These are phyloP conservation scores for Alnus glutinosa DNA, from an alignment of 306 rosid genomes.

Conservation along the genomic window DNA sequence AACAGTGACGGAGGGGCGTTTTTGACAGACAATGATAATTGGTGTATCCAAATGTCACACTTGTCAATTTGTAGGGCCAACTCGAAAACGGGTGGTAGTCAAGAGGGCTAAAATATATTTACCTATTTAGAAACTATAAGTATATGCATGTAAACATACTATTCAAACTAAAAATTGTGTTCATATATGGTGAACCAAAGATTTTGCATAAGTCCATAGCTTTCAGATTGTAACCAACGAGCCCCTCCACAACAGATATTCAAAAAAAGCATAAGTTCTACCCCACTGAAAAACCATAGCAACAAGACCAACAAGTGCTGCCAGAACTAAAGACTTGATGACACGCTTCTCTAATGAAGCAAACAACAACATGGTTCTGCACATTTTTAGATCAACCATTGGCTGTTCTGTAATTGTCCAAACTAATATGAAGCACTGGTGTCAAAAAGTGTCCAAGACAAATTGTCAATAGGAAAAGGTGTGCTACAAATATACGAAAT, in stretches of 20 bases:
- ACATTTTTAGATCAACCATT: background rate
- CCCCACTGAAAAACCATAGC: background rate
- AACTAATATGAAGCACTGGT: background rate
- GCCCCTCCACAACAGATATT: no score
- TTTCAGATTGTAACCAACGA: no score
- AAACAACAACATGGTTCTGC: background rate
- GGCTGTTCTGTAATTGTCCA: background rate
- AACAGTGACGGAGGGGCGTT: no score
- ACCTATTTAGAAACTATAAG: background rate
- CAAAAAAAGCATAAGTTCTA: no score
- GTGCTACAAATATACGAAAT: background rate
- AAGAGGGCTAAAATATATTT: no score
- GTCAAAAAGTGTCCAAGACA: background rate
- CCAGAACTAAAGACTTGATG: background rate
- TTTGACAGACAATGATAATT: no score
- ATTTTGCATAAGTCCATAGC: background rate
- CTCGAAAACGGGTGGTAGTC: no score
- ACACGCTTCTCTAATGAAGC: background rate
- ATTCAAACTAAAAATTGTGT: background rate
- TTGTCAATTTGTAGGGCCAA: no score
- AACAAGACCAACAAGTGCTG: background rate
- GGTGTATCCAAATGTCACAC: no score
- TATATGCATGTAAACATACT: background rate
- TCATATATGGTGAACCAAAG: background rate
- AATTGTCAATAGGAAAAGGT: conserved; percentile 2